These are phyloP conservation scores for Trypanosoma congolense DNA, from an alignment of 208 protist species.

Conservation along the genomic window DNA sequence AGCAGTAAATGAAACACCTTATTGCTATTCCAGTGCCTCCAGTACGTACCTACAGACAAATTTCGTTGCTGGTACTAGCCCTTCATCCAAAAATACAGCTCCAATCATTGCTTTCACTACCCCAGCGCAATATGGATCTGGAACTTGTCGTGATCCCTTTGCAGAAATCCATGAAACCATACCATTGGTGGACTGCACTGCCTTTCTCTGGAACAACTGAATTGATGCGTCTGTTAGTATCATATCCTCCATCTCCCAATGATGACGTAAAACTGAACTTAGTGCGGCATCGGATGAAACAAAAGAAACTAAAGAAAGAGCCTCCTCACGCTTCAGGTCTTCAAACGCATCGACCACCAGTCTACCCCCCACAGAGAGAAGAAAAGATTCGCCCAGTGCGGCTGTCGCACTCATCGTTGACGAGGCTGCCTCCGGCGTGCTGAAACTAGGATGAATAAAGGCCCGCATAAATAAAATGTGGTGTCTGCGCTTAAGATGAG, in stretches of 20 bases:
- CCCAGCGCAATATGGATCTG: conserved; percentile 62
- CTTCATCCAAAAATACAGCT: conserved; percentile 66
- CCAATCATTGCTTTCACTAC: conserved; percentile 73
- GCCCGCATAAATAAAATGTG: conserved; percentile 56
- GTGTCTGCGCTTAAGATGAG: conserved; percentile 43
- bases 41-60: conserved; percentile 64
- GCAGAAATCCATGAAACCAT: conserved; percentile 55
- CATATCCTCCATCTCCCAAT: conserved; percentile 81
- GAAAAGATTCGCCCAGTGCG: conserved; percentile 51
- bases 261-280: conserved; percentile 52
- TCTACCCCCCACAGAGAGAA: conserved; percentile 31
- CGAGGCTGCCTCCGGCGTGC: conserved; percentile 33
- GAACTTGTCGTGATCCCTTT: conserved; percentile 34
- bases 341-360: conserved; percentile 66
- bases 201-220: conserved; percentile 49
- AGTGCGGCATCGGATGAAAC: conserved; percentile 56
- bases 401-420: conserved; percentile 64
- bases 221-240: conserved; percentile 78
- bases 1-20: no score
- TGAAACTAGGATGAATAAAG: conserved; percentile 87
- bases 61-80: conserved; percentile 32
- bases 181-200: conserved; percentile 40
- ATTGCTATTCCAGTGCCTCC: conserved; percentile 27
- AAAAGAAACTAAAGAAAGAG: conserved; percentile 40
- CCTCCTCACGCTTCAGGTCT: conserved; percentile 45